A percentile compares a stretch with the other conserved stretches of the same genome.
Evolutionary conservation across 768 basidiomycete species (phyloP).

Genomic region (Psilocybe azurescens): DNA sequence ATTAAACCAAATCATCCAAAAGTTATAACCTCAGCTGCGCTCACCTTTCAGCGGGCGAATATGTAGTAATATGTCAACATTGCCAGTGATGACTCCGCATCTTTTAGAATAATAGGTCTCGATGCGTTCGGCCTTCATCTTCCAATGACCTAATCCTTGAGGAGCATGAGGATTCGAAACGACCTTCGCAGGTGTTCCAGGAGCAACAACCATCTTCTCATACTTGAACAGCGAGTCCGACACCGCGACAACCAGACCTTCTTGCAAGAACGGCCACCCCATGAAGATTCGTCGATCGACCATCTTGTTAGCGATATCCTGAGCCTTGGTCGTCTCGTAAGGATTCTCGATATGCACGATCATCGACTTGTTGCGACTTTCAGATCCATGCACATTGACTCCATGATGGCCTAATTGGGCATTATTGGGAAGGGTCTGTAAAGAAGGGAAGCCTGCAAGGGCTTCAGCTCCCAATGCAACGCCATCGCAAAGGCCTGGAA

Average conservation of each 20-base stretch:
- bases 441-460: slow-evolving; percentile 95
- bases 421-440: slow-evolving; percentile 85
- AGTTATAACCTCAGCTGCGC: slow-evolving; percentile 7
- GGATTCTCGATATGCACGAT: slow-evolving; percentile 83
- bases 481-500: slow-evolving; percentile 88
- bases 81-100: slow-evolving; percentile 84
- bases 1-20: background rate
- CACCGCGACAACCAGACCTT: slow-evolving; percentile 85
- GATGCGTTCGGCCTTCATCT: slow-evolving; percentile 78
- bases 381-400: slow-evolving; percentile 92
- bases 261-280: slow-evolving; percentile 95
- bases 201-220: slow-evolving; percentile 66
- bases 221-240: slow-evolving; percentile 90
- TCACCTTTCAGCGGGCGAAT: slow-evolving; percentile 90
- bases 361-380: slow-evolving; percentile 94
- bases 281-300: slow-evolving; percentile 80
- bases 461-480: slow-evolving; percentile 85
- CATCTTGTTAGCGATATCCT: slow-evolving; percentile 76
- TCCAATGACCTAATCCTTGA: slow-evolving; percentile 77
- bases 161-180: slow-evolving; percentile 76
- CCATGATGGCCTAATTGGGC: slow-evolving; percentile 82
- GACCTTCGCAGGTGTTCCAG: slow-evolving; percentile 56
- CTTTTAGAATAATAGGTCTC: slow-evolving; percentile 89
- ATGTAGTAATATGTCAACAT: slow-evolving; percentile 82
- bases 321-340: slow-evolving; percentile 67